Evolutionary conservation across 805 yeast species (phyloP).

Genomic region (Yamadazyma olivae): DNA sequence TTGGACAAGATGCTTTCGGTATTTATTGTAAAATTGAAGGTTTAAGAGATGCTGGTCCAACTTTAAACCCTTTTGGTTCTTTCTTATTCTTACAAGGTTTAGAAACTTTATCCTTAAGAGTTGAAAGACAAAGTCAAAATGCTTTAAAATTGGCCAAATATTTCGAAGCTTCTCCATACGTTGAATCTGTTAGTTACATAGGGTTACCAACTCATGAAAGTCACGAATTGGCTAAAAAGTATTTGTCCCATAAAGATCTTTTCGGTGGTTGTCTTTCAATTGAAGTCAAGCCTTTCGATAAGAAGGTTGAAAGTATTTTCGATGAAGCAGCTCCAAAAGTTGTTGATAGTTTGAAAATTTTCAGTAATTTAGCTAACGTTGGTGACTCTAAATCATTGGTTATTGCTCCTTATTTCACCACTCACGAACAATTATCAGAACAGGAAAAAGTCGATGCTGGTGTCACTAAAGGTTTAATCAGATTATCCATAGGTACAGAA

Average conservation of each 20-base stretch:
- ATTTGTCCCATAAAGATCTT: slow-evolving; percentile 50
- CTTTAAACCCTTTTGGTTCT: slow-evolving; percentile 83
- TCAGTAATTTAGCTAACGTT: slow-evolving; percentile 92
- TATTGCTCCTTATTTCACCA: slow-evolving; percentile 93
- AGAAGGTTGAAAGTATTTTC: slow-evolving; percentile 42
- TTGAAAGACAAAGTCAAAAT: slow-evolving; percentile 86
- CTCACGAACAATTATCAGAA: slow-evolving; percentile 86
- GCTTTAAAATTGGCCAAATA: slow-evolving; percentile 76
- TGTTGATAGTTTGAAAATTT: slow-evolving; percentile 79
- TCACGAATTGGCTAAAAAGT: slow-evolving; percentile 81
- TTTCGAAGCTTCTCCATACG: slow-evolving; percentile 70
- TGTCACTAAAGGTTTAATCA: slow-evolving; percentile 82
- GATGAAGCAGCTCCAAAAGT: slow-evolving; percentile 76
- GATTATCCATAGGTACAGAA: slow-evolving; percentile 89
- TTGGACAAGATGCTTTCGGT: slow-evolving; percentile 73
- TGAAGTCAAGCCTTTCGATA: slow-evolving; percentile 63
- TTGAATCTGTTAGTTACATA: slow-evolving; percentile 88
- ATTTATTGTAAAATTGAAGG: slow-evolving; percentile 80
- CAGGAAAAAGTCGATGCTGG: slow-evolving; percentile 82
- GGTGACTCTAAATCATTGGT: slow-evolving; percentile 96
- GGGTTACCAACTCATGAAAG: slow-evolving; percentile 78
- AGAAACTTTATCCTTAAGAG: slow-evolving; percentile 90
- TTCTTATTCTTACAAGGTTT: slow-evolving; percentile 88
- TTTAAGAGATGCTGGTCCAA: slow-evolving; percentile 89
- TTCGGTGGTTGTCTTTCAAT: slow-evolving; percentile 90